A percentile compares a stretch with the other conserved stretches of the same genome.
phyloP scores from a whole-genome alignment of 805 yeast species.

The Saccharomycopsis fermentans region DNA sequence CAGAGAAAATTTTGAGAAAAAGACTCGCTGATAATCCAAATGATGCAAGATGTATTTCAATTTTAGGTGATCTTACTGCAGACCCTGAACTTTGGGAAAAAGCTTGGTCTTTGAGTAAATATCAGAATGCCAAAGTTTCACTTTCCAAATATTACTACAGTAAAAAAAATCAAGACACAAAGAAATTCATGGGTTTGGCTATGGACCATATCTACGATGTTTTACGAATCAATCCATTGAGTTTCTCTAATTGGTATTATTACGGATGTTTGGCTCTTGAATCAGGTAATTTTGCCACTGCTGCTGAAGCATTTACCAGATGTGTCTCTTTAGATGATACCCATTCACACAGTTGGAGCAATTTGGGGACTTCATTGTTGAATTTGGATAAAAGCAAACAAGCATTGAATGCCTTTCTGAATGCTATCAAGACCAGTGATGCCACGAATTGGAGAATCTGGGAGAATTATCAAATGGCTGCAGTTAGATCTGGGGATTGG shows the following conservation, averaged over 20 bases:
- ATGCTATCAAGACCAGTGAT: conserved; percentile 62
- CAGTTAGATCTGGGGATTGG: conserved; percentile 80
- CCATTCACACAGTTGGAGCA: conserved; percentile 82
- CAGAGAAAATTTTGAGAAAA: conserved; percentile 45
- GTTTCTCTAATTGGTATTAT: conserved; percentile 78
- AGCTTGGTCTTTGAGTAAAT: conserved; percentile 80
- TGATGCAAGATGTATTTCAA: conserved; percentile 76
- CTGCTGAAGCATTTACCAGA: conserved; percentile 86
- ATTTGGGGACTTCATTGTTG: conserved; percentile 72
- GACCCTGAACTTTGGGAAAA: conserved; percentile 71
- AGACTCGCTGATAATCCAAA: conserved; percentile 49
- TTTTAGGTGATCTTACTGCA: conserved; percentile 74
- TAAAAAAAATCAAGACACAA: conserved; percentile 51
- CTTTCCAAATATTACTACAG: conserved; percentile 61
- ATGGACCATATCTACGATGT: conserved; percentile 67
- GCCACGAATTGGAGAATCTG: conserved; percentile 80
- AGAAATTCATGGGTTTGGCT: conserved; percentile 39
- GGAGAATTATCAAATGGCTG: conserved; percentile 78
- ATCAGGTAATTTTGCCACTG: conserved; percentile 54
- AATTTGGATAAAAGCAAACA: conserved; percentile 56
- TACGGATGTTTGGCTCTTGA: conserved; percentile 89
- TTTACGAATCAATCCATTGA: conserved; percentile 59
- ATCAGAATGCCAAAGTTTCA: conserved; percentile 78
- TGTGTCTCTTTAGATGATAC: conserved; percentile 80
- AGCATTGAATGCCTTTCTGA: conserved; percentile 76